Percentiles rank a stretch among this genome's conserved stretches.
Evolutionary conservation across 495 filamentous ascomycete species (phyloP).

Genomic region (Cairneyella variabilis): DNA sequence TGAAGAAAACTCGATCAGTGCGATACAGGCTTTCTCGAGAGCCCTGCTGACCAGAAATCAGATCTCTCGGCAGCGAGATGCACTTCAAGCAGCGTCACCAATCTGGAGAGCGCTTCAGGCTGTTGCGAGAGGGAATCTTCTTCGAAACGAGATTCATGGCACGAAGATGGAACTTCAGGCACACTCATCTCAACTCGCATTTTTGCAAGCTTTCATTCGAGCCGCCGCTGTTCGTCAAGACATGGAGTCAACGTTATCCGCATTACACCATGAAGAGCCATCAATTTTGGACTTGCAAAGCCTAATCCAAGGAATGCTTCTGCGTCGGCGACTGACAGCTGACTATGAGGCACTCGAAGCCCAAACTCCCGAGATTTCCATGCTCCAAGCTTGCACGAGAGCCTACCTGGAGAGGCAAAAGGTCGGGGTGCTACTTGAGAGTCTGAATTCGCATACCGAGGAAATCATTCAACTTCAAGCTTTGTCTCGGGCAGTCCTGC

Average conservation of each 20-base stretch:
- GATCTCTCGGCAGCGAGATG: constrained; percentile 33
- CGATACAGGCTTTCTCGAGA: constrained; percentile 29
- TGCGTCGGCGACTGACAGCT: constrained; percentile 40
- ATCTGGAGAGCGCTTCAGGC: constrained; percentile 40
- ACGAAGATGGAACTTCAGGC: constrained; percentile 36
- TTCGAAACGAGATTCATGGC: constrained; percentile 36
- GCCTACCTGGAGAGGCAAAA: constrained; percentile 54
- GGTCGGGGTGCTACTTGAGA: constrained; percentile 48
- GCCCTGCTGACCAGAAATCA: constrained; percentile 44
- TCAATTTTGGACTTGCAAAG: constrained; percentile 42
- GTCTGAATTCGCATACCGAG: constrained; percentile 51
- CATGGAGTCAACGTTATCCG: constrained; percentile 37
- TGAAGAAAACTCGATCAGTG: constrained; percentile 29
- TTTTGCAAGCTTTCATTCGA: constrained; percentile 49
- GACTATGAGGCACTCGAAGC: constrained; percentile 55
- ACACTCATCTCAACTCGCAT: constrained; percentile 33
- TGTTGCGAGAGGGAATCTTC: constrained; percentile 45
- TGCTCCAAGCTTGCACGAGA: constrained; percentile 68
- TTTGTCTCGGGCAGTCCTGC: constrained; percentile 70
- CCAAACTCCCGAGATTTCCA: constrained; percentile 52
- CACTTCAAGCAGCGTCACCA: constrained; percentile 22
- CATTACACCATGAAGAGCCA: constrained; percentile 36
- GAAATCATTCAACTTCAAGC: constrained; percentile 68
- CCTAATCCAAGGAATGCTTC: constrained; percentile 48
- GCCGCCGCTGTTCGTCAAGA: constrained; percentile 46